Evolutionary conservation across 2,329 filamentous ascomycete genomes (phyloP), one percentile per base, ranked within the genome.

Genomic region (Rutstroemia sydowiana): DNA sequence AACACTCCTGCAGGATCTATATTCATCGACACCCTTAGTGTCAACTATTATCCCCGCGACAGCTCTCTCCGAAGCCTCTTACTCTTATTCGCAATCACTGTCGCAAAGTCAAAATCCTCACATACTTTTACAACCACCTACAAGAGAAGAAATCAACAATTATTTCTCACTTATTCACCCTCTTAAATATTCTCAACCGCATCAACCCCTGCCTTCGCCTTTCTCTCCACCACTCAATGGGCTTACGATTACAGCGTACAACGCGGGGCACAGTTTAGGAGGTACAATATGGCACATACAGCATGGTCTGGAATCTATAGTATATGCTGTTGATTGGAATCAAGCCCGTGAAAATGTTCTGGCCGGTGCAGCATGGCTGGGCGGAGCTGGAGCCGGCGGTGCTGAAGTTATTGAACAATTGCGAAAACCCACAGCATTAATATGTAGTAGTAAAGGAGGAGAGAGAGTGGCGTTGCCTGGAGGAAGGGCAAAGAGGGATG

Each of bases 281-380:
- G 93, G 93, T 51, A 97, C 93, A 21, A 95, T 98, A 73, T 98
- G 93, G 93, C 92, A 97, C 64, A 91, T 98, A 58, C 92, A 97
- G 64, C 90, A 97, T 72, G 90, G 91, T 0, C 78, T 96, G 65
- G 93, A 98, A 68, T 96, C 91, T 1, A 92, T 98, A 39, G 91
- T 98, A 1, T 97, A 98, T 63, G 92, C 93, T 0, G 88, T 96
- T 16, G 92, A 97, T 65, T 98, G 93, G 93, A 96, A 96, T 62
- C 91, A 96, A 70, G 89, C 87, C n/a, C 82, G 89, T 60, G 93
- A 98, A 67, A 95, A 95, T 70, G 90, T 97, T 14, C 84, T 95
- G 54, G 84, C 92, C 0, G 92, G 92, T 57, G 93, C 93, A 20
- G 90, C 92, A 23, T 97, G 93, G 89, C 77, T 98, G 39, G 89